Percentiles rank a stretch among this genome's conserved stretches.
These are phyloP conservation scores for Ceratocystis diversiconidia DNA, from an alignment of 2,329 filamentous ascomycete genomes.

Conservation along the genomic window DNA sequence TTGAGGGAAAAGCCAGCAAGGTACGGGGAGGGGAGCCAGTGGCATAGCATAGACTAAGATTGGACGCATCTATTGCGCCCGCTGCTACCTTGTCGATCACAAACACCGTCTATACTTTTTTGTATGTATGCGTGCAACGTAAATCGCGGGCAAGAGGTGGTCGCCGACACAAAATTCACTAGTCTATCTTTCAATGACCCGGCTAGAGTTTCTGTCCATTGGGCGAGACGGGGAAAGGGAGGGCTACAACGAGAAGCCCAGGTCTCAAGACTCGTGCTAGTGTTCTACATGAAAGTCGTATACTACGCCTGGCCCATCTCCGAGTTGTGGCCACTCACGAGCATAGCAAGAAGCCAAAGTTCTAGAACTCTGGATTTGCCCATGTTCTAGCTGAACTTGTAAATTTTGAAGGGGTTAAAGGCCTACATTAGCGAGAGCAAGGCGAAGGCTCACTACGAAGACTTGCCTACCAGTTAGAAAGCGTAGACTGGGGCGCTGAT, in stretches of 20 bases:
- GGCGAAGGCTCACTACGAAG: neutral
- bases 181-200: neutral
- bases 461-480: neutral
- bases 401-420: neutral
- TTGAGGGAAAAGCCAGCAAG: neutral
- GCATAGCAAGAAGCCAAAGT: neutral
- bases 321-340: neutral
- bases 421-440: neutral
- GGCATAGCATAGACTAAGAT: neutral
- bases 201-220: neutral
- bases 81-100: neutral
- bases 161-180: neutral
- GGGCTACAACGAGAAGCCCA: too few relatives aligned
- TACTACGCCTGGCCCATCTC: neutral
- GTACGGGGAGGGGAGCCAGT: neutral
- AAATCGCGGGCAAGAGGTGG: neutral
- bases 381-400: neutral
- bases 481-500: neutral
- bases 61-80: neutral
- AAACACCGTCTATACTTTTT: neutral
- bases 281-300: too few relatives aligned
- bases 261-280: too few relatives aligned
- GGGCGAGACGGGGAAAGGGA: too few relatives aligned
- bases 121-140: neutral
- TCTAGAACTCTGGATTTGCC: neutral